Base-by-base conservation (phyloP, 192 early-diverging fungal genomes). In the Phycomyces blakesleeanus region DNA sequence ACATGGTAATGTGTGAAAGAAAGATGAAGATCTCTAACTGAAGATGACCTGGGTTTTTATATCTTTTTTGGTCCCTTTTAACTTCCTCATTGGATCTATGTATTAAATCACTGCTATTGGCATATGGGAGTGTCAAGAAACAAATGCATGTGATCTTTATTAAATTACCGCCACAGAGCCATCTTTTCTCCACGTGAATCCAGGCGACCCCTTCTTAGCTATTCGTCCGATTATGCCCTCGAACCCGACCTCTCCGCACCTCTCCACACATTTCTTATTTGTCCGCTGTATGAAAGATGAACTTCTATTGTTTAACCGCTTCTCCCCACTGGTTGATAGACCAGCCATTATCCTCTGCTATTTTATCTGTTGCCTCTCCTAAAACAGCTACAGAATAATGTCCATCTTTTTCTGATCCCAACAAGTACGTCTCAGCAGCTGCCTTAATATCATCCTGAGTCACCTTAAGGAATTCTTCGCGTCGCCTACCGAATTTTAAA, bases 391-490 rank as follows among this genome's bases (percentile, higher is more conserved):
- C 53, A 16, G 77, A 81, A 61, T 59, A 79, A n/a, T 55, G 57
- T 12, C 54, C 12, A 49, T 73, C 51, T 18, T n/a, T 18, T 9
- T 52, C 61, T 26, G 50, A 8, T 15, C 53, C 22, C 21, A 22
- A 29, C 5, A 63, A 51, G 24, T 63, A 63, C 25, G 39, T 24
- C 14, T 75, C 59, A 1, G 93, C 94, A 4, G 79, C 92, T 9
- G 85, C 73, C 68, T 87, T 84, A 24, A 95, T 76, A 64, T 91
- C 87, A 6, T 77, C 73, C 37, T 86, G 73, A 0, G 83, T 85
- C 41, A 90, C 85, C 14, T 63, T 80, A 55, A 95, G 81, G 56
- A 94, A 78, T 57, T 77, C 75, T 52, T 94, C 91, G 26, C 94
- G 81, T 11, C 93, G 88, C 41, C 82, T 87, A 71, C 40, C 44